Base-by-base conservation (phyloP, 1,284 basidiomycete species). In the Ceratorhiza oryzae-sativae region DNA sequence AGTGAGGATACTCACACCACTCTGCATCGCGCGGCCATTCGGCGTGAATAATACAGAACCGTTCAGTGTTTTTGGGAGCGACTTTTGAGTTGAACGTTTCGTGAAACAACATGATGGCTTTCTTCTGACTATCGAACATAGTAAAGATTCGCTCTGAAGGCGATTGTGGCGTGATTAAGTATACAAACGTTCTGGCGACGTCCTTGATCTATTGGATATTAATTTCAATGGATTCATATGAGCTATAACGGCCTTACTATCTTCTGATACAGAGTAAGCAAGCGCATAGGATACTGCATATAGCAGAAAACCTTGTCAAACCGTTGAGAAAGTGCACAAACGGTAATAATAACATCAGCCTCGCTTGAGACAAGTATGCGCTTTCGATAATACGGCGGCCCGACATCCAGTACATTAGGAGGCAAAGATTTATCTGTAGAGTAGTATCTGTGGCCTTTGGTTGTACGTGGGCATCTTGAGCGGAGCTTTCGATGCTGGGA, bases 231-330 rank as follows among this genome's bases (percentile, higher is more conserved):
- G 41, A 8, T 1, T 20, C 13, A 30, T 42, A n/a, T 45, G 36
- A 46, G 23, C 23, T 10, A 45, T 27, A 3, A 15, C 48, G 18
- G 39, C 10, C 60, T 27, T 42, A 62, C 60, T 23, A 62, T 30
- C 23, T 65, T 65, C 32, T 65, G 62, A 41, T 51, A 65, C n/a
- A 65, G 8, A 18, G 25, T 41, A 1, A 65, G 9, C 1, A 45
- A 39, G n/a, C n/a, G 32, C 49, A 41, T 13, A 2, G 62, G n/a
- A n/a, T 36, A 65, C 13, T 53, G n/a, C 49, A 65, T 3, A n/a
- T 65, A 65, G 49, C 62, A 65, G 9, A 65, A 8, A 1, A 53
- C 30, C 13, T 65, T 65, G 23, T 39, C 34, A n/a, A 34, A 53
- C 9, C 32, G 3, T 23, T 25, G 36, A 3, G 62, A 18, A 41